Conservation (phyloP, 1,284 basidiomycete genomes). For the Tilletia indica region DNA sequence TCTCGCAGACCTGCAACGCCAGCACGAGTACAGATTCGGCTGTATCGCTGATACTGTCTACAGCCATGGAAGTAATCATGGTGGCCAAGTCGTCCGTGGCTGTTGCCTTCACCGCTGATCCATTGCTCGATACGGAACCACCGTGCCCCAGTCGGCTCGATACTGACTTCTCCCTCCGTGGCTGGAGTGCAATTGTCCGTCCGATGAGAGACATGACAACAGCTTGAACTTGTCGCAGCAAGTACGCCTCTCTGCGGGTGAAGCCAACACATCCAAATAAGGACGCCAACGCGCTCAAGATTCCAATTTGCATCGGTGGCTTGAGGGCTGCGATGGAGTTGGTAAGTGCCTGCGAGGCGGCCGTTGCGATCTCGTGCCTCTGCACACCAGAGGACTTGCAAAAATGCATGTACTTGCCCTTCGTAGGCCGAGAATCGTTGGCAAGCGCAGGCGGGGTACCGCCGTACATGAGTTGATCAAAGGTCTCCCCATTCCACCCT, state of each 20-base stretch:
- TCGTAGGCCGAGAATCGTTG: slow-evolving; percentile 33
- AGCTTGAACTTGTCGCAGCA: slow-evolving; percentile 43
- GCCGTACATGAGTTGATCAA: slow-evolving; percentile 54
- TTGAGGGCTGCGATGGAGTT: slow-evolving; percentile 47
- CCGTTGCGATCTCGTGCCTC: slow-evolving; percentile 46
- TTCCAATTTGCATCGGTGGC: slow-evolving; percentile 44
- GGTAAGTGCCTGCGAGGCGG: slow-evolving; percentile 40
- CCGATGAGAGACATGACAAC: slow-evolving; percentile 38
- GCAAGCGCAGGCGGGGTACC: slow-evolving; percentile 49
- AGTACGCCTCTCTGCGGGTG: slow-evolving; percentile 40
- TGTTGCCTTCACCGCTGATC: too few relatives aligned
- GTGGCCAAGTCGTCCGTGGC: slow-evolving; percentile 26
- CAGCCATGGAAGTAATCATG: slow-evolving; percentile 32
- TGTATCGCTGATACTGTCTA: slow-evolving; percentile 28
- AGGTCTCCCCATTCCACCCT: slow-evolving; percentile 53
- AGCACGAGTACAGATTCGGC: slow-evolving; percentile 48
- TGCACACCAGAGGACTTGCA: slow-evolving; percentile 40
- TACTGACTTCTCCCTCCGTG: background rate
- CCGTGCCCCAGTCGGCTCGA: background rate
- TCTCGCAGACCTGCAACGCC: slow-evolving; percentile 50
- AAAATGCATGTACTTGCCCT: slow-evolving; percentile 35
- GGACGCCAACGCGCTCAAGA: slow-evolving; percentile 40
- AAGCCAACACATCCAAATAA: slow-evolving; percentile 51
- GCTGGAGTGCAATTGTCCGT: slow-evolving; percentile 18
- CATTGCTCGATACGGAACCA: background rate